Percentiles rank a stretch among this genome's conserved stretches.
phyloP scores from a whole-genome alignment of 805 yeast genomes.

The Starmerella scarabaei region DNA sequence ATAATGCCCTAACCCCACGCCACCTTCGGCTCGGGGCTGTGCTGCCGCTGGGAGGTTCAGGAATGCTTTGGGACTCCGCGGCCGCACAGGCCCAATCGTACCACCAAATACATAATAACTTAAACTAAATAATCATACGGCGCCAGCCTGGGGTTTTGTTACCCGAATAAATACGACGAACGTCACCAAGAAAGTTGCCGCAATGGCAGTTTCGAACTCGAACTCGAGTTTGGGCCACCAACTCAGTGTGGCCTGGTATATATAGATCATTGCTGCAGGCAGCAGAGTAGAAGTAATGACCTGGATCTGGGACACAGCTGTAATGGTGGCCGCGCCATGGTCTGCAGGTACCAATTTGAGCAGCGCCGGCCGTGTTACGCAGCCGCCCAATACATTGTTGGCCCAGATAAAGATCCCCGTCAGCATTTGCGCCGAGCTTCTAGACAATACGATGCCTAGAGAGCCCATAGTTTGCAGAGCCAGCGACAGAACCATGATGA shows the following conservation, averaged over 20 bases:
- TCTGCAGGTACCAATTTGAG: not conserved
- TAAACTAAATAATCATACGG: too few species aligned
- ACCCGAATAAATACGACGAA: not conserved
- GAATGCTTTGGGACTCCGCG: too few species aligned
- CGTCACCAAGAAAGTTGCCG: not conserved
- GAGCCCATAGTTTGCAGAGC: not conserved
- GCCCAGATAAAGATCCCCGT: not conserved
- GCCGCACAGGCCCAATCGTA: too few species aligned
- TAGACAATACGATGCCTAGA: not conserved
- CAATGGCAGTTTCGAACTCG: not conserved
- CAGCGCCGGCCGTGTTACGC: not conserved
- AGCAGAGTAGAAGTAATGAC: not conserved
- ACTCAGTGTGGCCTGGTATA: conserved; percentile 1
- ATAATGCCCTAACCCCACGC: too few species aligned
- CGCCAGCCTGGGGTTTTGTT: too few species aligned
- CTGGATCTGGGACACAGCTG: conserved; percentile 1
- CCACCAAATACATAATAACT: too few species aligned
- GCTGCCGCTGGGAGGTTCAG: too few species aligned
- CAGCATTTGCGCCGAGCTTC: not conserved
- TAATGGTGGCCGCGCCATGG: not conserved
- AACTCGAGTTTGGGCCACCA: conserved; percentile 2
- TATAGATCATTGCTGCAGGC: not conserved
- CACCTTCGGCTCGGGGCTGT: too few species aligned
- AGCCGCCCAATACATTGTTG: not conserved
- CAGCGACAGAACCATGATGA: not conserved